Conservation (phyloP, 306 rosid species). For the Cucurbita ficifolia region DNA sequence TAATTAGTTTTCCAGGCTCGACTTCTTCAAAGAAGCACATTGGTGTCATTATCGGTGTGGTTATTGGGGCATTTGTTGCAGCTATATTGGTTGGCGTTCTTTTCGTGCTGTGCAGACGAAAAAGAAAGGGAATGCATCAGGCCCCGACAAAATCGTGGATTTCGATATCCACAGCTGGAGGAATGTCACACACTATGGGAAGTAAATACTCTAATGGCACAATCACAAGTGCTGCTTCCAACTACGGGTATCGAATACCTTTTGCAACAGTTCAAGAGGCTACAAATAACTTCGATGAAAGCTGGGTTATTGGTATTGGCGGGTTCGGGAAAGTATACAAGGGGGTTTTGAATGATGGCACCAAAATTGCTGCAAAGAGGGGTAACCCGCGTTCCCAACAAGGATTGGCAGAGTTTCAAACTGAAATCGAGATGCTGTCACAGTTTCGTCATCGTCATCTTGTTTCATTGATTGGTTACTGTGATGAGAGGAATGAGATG, state of each 20-base stretch:
- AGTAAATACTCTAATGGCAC: conserved; percentile 66
- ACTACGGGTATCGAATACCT: conserved; percentile 46
- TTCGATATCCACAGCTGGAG: conserved; percentile 47
- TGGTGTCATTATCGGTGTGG: conserved; percentile 47
- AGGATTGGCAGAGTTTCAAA: conserved; percentile 69
- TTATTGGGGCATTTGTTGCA: conserved; percentile 30
- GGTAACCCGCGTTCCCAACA: conserved; percentile 78
- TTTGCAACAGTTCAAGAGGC: conserved; percentile 57
- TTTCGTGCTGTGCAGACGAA: conserved; percentile 35
- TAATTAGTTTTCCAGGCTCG: conserved; percentile 15
- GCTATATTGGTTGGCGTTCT: conserved; percentile 29
- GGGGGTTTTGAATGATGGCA: conserved; percentile 58
- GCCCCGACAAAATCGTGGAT: conserved; percentile 54
- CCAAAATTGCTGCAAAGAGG: conserved; percentile 82
- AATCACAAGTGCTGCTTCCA: conserved; percentile 42
- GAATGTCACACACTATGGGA: conserved; percentile 66
- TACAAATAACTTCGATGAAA: conserved; percentile 68
- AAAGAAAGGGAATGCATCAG: conserved; percentile 26
- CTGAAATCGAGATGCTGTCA: conserved; percentile 80
- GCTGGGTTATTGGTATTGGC: conserved; percentile 67
- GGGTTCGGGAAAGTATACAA: conserved; percentile 83
- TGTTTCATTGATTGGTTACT: conserved; percentile 76
- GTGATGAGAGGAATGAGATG: conserved; percentile 86
- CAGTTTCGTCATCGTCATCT: conserved; percentile 92
- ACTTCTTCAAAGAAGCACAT: conserved; percentile 32